Conservation (phyloP, 2,329 filamentous ascomycete genomes). For the Myrmaecium sp. region DNA sequence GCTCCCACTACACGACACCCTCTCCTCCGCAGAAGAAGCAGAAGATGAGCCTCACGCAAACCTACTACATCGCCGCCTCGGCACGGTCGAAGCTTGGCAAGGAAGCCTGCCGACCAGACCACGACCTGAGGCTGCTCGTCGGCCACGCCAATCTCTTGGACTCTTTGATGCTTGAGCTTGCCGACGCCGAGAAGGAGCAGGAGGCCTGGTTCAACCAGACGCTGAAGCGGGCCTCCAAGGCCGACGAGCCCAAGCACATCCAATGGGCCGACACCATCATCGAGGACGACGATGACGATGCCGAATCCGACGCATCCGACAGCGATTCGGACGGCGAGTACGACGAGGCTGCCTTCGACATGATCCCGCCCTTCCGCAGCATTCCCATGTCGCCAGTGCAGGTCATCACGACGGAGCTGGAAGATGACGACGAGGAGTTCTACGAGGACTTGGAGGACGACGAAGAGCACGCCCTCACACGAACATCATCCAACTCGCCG, state of each 20-base stretch:
- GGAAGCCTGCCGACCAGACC: conserved; percentile 79
- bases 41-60: conserved; percentile 95
- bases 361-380: conserved; percentile 23
- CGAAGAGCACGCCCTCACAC: conserved; percentile 28
- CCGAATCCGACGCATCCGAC: conserved; percentile 40
- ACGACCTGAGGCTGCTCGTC: conserved; percentile 87
- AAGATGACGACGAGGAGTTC: conserved; percentile 24
- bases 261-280: conserved; percentile 73
- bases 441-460: conserved; percentile 31
- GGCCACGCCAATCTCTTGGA: conserved; percentile 98
- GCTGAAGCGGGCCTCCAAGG: conserved; percentile 54
- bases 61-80: conserved; percentile 95
- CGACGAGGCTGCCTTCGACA: conserved; percentile 34
- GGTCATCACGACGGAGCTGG: conserved; percentile 25
- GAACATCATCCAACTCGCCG: conserved; percentile 27
- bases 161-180: conserved; percentile 77
- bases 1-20: conserved; percentile 22
- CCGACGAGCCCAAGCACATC: conserved; percentile 51
- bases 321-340: conserved; percentile 36
- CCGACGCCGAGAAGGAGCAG: conserved; percentile 87
- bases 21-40: conserved; percentile 40
- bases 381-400: conserved; percentile 24
- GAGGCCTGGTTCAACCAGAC: conserved; percentile 97
- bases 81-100: conserved; percentile 88
- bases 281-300: conserved; percentile 54